Conservation (phyloP, 2,329 filamentous ascomycete species). For the Fonsecaea erecta region DNA sequence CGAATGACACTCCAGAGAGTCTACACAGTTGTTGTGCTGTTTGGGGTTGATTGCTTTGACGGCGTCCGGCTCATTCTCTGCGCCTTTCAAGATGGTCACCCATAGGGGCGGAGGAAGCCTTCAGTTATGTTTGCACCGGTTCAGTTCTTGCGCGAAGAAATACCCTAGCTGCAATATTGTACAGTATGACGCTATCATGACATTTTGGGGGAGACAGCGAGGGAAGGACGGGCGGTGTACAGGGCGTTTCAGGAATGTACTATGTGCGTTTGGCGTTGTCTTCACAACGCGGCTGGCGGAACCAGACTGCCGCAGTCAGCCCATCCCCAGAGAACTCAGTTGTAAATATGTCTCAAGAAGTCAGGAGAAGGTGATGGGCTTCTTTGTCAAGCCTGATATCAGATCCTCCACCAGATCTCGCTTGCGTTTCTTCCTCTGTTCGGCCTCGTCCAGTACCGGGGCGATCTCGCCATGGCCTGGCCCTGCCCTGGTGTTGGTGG, state of each 20-base stretch:
- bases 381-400: conserved; percentile 75
- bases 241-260: too few species aligned
- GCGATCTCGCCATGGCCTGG: not conserved
- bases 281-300: not conserved
- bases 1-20: not conserved
- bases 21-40: not conserved
- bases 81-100: not conserved
- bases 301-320: not conserved
- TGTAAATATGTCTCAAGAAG: not conserved
- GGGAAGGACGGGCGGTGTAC: too few species aligned
- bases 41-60: not conserved
- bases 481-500: too few species aligned
- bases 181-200: not conserved
- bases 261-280: not conserved
- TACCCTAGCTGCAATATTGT: not conserved
- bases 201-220: too few species aligned
- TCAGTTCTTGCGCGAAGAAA: not conserved
- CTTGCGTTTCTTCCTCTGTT: conserved; percentile 65
- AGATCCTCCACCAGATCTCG: conserved; percentile 79
- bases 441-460: conserved; percentile 40
- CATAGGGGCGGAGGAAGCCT: not conserved
- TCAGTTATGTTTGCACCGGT: not conserved
- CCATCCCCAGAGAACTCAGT: not conserved
- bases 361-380: conserved; percentile 67
- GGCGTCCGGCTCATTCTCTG: not conserved